A percentile compares a stretch with the other conserved stretches of the same genome.
These are phyloP conservation scores for Lithospermum erythrorhizon DNA, from an alignment of 257 asterid genomes.

Conservation along the genomic window DNA sequence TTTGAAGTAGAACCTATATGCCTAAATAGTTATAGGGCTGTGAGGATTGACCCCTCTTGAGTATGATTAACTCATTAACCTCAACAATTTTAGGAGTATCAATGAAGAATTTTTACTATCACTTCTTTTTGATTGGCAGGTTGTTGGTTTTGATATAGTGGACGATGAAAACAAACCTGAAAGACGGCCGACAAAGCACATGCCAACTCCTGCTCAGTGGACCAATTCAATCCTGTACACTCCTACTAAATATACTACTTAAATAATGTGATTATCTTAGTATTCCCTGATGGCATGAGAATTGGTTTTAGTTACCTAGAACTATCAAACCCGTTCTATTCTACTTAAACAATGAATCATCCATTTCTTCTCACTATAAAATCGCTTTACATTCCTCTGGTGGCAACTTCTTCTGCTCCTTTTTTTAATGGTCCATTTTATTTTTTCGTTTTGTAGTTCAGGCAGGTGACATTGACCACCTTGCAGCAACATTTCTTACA, in stretches of 20 bases:
- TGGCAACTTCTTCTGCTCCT: neutral
- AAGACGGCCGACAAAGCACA: conserved; percentile 95
- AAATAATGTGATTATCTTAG: conserved; percentile 50
- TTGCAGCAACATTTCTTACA: conserved; percentile 86
- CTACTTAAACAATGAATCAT: too few relatives aligned
- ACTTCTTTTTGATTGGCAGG: conserved; percentile 35
- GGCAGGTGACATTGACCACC: conserved; percentile 98
- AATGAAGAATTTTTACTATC: neutral
- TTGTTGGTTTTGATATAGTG: conserved; percentile 96
- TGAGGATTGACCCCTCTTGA: neutral
- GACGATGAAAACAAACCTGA: conserved; percentile 99
- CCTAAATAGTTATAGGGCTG: too few relatives aligned
- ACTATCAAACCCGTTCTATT: too few relatives aligned
- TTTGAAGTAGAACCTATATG: too few relatives aligned
- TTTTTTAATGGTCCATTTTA: neutral
- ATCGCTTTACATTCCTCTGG: too few relatives aligned
- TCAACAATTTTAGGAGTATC: neutral
- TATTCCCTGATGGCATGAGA: neutral
- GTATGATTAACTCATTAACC: neutral
- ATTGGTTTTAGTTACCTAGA: neutral
- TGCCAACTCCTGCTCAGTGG: conserved; percentile 97
- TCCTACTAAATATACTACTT: conserved; percentile 88
- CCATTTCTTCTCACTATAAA: too few relatives aligned
- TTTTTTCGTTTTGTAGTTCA: conserved; percentile 19
- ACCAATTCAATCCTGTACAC: conserved; percentile 92